A percentile compares a stretch with the other conserved stretches of the same genome.
Conservation (phyloP, 2,329 filamentous ascomycete genomes). For the Ophiocordyceps camponoti-leonardi region DNA sequence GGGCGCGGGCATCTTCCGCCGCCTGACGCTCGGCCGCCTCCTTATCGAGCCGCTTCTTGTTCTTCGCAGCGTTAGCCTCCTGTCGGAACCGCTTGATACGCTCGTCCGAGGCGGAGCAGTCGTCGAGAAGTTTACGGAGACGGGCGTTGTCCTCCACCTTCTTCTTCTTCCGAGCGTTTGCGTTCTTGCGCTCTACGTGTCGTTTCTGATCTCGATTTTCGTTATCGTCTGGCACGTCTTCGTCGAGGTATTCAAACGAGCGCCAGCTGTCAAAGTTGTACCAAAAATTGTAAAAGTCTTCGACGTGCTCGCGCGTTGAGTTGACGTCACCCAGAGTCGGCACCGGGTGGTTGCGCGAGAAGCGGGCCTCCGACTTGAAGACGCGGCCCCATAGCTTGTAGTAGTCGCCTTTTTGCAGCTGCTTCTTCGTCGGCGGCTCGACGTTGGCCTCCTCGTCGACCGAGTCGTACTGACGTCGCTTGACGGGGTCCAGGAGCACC, state of each 20-base stretch:
- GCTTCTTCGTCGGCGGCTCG: slow-evolving; percentile 84
- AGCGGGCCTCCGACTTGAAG: slow-evolving; percentile 83
- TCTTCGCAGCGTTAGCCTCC: slow-evolving; percentile 81
- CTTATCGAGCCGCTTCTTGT: slow-evolving; percentile 81
- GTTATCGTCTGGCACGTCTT: slow-evolving; percentile 97
- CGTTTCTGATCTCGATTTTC: slow-evolving; percentile 99
- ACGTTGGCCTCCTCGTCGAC: slow-evolving; percentile 90
- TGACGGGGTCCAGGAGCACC: slow-evolving; percentile 77
- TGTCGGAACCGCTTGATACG: slow-evolving; percentile 96
- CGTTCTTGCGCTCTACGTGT: slow-evolving; percentile 95
- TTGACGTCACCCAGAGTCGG: slow-evolving; percentile 74
- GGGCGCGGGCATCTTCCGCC: slow-evolving; percentile 67
- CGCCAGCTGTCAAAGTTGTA: slow-evolving; percentile 99
- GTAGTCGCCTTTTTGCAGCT: slow-evolving; percentile 70
- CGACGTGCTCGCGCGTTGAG: slow-evolving; percentile 74
- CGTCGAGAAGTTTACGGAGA: slow-evolving; percentile 77
- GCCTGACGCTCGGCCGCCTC: slow-evolving; percentile 83
- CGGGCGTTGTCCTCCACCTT: slow-evolving; percentile 95
- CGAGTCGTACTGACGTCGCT: slow-evolving; percentile 89
- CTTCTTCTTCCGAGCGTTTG: slow-evolving; percentile 95
- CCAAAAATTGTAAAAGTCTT: slow-evolving; percentile 98
- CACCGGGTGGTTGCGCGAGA: slow-evolving; percentile 82
- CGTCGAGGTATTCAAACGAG: slow-evolving; percentile 93
- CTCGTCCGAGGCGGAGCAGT: slow-evolving; percentile 69
- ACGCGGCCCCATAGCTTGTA: slow-evolving; percentile 88